Evolutionary conservation across 805 yeast species (phyloP).

Genomic region (Starmerella floris): DNA sequence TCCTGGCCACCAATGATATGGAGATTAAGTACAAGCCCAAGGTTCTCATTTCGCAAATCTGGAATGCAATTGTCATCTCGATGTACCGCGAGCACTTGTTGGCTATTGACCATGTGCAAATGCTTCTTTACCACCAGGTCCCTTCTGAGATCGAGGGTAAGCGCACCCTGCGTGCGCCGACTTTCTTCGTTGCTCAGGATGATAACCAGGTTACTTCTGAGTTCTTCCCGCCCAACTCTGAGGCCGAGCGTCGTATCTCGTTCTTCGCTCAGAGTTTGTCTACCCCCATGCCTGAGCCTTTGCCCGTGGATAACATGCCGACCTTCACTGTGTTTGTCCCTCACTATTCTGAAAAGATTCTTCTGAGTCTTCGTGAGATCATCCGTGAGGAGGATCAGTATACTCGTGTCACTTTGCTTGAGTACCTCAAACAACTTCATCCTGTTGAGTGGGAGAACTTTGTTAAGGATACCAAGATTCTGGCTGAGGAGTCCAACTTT

Average conservation of each 20-base stretch:
- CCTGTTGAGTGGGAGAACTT: constrained; percentile 98
- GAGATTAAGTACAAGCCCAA: constrained; percentile 97
- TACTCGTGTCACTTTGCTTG: constrained; percentile 85
- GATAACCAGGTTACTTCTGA: constrained; percentile 88
- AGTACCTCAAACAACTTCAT: constrained; percentile 86
- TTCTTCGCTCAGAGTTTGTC: constrained; percentile 98
- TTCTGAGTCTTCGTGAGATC: constrained; percentile 85
- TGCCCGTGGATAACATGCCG: constrained; percentile 99
- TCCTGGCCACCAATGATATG: constrained; percentile 97
- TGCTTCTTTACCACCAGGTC: constrained; percentile 92
- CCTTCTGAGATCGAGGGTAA: constrained; percentile 97
- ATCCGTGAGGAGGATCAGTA: constrained; percentile 95
- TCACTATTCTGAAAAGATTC: constrained; percentile 89
- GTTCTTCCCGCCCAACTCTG: constrained; percentile 92
- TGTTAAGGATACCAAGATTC: constrained; percentile 86
- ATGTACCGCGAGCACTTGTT: constrained; percentile 98
- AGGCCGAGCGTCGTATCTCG: constrained; percentile 98
- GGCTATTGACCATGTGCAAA: constrained; percentile 97
- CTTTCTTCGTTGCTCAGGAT: constrained; percentile 96
- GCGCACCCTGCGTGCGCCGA: constrained; percentile 96
- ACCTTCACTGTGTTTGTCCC: constrained; percentile 95
- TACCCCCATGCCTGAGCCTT: constrained; percentile 96
- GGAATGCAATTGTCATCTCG: constrained; percentile 98
- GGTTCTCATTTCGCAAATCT: constrained; percentile 93
- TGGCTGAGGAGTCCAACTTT: constrained; percentile 84